A percentile compares a stretch with the other conserved stretches of the same genome.
phyloP scores from a whole-genome alignment of 768 basidiomycete species.

The Dacryopinax spathularia region DNA sequence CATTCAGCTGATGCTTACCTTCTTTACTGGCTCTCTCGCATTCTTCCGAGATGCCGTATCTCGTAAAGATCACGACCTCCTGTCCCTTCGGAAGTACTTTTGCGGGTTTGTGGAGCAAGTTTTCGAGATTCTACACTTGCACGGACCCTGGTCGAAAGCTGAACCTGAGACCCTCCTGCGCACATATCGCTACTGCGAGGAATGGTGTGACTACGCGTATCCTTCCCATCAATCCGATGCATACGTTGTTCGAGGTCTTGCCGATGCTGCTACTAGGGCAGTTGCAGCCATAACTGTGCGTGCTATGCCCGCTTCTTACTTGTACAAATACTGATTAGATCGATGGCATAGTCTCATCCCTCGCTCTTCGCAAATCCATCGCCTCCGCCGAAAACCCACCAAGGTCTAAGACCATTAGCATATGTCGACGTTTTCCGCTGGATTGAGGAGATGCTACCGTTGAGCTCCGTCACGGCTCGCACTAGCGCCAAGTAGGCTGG shows the following conservation, averaged over 20 bases:
- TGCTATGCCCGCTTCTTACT: background rate
- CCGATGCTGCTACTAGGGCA: background rate
- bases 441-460: background rate
- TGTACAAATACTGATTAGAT: background rate
- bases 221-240: background rate
- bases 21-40: slow-evolving; percentile 65
- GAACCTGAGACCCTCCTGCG: slow-evolving; percentile 30
- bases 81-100: slow-evolving; percentile 76
- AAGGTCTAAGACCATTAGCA: background rate
- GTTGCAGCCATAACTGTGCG: background rate
- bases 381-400: background rate
- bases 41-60: slow-evolving; percentile 61
- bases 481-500: background rate
- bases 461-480: slow-evolving; percentile 2
- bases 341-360: background rate
- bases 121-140: slow-evolving; percentile 45
- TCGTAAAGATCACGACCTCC: slow-evolving; percentile 60
- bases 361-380: background rate
- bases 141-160: background rate
- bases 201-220: slow-evolving; percentile 41
- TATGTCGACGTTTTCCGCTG: background rate
- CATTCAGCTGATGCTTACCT: slow-evolving; percentile 67
- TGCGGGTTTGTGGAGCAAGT: slow-evolving; percentile 79
- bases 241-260: background rate
- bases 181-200: slow-evolving; percentile 74